Conservation (phyloP, 2,329 filamentous ascomycete species). For the Ambrosiella beaveri region DNA sequence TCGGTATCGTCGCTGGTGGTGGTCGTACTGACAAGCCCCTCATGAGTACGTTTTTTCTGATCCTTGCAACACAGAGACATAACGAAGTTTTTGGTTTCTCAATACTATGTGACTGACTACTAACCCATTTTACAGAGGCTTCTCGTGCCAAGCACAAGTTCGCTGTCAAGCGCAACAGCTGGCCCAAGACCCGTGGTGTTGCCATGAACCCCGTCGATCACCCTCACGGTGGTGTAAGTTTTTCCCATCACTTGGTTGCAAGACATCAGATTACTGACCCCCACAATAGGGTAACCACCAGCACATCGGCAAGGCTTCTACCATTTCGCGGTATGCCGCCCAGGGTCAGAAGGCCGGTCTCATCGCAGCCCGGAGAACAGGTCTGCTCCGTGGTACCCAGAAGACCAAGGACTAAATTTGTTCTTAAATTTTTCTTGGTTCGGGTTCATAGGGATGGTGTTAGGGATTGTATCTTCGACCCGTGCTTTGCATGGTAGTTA, state of each 20-base stretch:
- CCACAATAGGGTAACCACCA: constrained; percentile 81
- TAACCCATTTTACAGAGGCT: constrained; percentile 50
- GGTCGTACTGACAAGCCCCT: constrained; percentile 99
- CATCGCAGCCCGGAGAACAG: constrained; percentile 97
- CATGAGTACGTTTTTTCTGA: constrained; percentile 47
- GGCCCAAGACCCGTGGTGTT: constrained; percentile 99
- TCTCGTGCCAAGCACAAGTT: constrained; percentile 99
- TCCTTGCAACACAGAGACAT: background rate
- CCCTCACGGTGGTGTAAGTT: constrained; percentile 75
- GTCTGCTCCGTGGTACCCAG: constrained; percentile 99
- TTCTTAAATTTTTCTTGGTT: constrained; percentile 12
- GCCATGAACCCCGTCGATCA: constrained; percentile 99
- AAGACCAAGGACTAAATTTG: constrained; percentile 87
- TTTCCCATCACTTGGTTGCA: background rate
- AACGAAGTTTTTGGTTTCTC: constrained; percentile 25
- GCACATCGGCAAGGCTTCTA: constrained; percentile 99
- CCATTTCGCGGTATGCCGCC: constrained; percentile 93
- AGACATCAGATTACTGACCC: constrained; percentile 24
- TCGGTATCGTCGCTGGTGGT: constrained; percentile 98
- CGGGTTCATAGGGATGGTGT: constrained; percentile 38
- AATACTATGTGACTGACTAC: constrained; percentile 6
- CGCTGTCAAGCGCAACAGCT: constrained; percentile 99
- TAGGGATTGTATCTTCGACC: constrained; percentile 42
- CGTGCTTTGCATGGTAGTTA: constrained; percentile 29
- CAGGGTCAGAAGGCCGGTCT: constrained; percentile 99